Conservation (phyloP, 164 flowering plant genomes). For the Tinospora cordifolia region DNA sequence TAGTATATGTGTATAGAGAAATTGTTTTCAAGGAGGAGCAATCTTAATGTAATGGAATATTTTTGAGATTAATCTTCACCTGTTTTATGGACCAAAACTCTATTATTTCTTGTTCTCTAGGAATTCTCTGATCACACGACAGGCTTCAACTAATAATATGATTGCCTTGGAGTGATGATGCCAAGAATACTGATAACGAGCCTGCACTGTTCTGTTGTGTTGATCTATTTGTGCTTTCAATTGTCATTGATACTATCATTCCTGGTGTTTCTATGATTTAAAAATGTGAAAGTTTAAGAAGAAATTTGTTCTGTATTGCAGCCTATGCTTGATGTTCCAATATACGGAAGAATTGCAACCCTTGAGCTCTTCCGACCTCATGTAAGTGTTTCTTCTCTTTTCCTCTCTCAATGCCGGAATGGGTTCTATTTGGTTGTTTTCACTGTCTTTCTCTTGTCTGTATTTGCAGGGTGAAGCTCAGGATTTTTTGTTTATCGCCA, state of each 20-base stretch:
- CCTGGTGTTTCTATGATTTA: not conserved
- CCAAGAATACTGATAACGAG: not conserved
- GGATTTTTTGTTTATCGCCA: slow-evolving; percentile 88
- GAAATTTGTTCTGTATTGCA: slow-evolving; percentile 23
- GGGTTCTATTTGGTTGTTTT: not conserved
- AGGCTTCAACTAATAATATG: not conserved
- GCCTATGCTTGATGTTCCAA: slow-evolving; percentile 97
- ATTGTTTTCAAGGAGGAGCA: not conserved
- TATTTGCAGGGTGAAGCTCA: slow-evolving; percentile 81
- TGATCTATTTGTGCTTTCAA: not conserved
- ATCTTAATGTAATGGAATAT: not conserved
- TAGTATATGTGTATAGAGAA: not conserved
- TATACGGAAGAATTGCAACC: slow-evolving; percentile 97
- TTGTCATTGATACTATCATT: not conserved
- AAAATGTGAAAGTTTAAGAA: not conserved
- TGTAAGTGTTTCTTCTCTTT: slow-evolving; percentile 45
- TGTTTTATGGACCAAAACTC: not conserved
- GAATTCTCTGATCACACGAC: not conserved
- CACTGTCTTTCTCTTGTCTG: slow-evolving; percentile 6
- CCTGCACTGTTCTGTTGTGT: not conserved
- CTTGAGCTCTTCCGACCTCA: slow-evolving; percentile 96
- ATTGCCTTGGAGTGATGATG: not conserved
- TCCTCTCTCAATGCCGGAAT: not conserved
- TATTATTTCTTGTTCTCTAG: not conserved
- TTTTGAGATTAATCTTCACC: not conserved